Evolutionary conservation across 2,329 filamentous ascomycete species (phyloP), one percentile per base, ranked within the genome.

Genomic region (Dryadomyces sulphureus): DNA sequence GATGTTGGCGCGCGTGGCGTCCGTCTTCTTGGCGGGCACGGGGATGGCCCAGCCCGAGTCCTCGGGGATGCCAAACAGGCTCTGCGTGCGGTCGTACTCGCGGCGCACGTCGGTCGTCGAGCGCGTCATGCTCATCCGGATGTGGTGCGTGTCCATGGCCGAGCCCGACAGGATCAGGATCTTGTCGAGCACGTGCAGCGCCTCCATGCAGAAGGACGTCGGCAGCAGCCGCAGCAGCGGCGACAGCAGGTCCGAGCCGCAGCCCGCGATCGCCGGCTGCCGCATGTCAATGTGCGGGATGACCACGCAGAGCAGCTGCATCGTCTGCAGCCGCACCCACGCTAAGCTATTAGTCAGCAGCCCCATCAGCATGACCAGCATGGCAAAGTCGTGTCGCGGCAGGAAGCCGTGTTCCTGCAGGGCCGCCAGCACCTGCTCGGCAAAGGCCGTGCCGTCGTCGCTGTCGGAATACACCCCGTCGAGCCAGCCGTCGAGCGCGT

Each of bases 61-160:
- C 59, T 96, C 90, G 0, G 92, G 92, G 48, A 98, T 96, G 24
- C 93, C 93, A 60, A 96, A 98, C 30, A 98, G 66, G 57, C 88
- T 95, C 60, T 94, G 84, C 0, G 87, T 94, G 20, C 85, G 81
- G 58, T 94, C 90, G 55, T 94, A 96, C 62, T 96, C 89, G 59
- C 95, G 96, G 42, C 86, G 81, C 43, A 92, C 83, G 0, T 83
- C 79, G 54, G 88, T 92, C 2, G 88, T 87, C 1, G 84, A 81
- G 12, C 85, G 82, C 5, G 88, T 89, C 87, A 98, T 95, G 62
- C 90, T 96, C 93, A 98, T 98, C 35, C 92, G 79, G 48, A 98
- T 67, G 58, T 96, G 88, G 55, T 95, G 87, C 55, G 85, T 87
- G 61, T 96, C 92, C 73, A 94, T 87, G 1, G 90, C 84, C 27